These are phyloP conservation scores for Spizellomyces punctatus DNA, from an alignment of 192 early-diverging fungal species.

Conservation along the genomic window DNA sequence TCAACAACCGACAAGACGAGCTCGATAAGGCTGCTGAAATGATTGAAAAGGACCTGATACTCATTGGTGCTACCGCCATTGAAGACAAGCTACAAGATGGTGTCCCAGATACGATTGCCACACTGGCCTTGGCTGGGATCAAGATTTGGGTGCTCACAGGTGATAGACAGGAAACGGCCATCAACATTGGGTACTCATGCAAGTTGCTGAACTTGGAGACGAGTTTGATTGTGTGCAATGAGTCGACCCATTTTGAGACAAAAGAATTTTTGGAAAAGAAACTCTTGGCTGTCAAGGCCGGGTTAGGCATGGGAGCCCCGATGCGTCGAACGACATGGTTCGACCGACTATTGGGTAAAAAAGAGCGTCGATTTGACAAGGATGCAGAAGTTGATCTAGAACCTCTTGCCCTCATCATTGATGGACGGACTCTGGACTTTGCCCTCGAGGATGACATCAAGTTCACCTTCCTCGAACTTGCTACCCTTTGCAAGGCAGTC, in stretches of 20 bases:
- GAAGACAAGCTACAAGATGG: constrained; percentile 98
- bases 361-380: constrained; percentile 42
- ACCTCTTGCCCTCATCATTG: constrained; percentile 91
- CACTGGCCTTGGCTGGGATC: constrained; percentile 92
- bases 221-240: constrained; percentile 89
- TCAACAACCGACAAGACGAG: constrained; percentile 82
- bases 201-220: constrained; percentile 95
- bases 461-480: constrained; percentile 81
- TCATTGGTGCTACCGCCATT: constrained; percentile 96
- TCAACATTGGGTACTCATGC: constrained; percentile 99
- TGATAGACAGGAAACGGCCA: constrained; percentile 97
- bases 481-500: constrained; percentile 90
- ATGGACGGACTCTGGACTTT: constrained; percentile 88
- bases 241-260: constrained; percentile 82
- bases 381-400: constrained; percentile 43
- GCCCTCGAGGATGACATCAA: constrained; percentile 79
- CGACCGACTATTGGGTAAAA: constrained; percentile 5
- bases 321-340: not conserved
- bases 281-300: constrained; percentile 68
- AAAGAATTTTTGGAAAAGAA: constrained; percentile 90
- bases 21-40: constrained; percentile 92
- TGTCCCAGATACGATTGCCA: constrained; percentile 96
- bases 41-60: constrained; percentile 90
- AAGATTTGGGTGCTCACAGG: constrained; percentile 98
- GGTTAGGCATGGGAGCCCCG: constrained; percentile 17